phyloP scores from a whole-genome alignment of 2,329 filamentous ascomycete species.

The Chrysosporium keratinophilum region DNA sequence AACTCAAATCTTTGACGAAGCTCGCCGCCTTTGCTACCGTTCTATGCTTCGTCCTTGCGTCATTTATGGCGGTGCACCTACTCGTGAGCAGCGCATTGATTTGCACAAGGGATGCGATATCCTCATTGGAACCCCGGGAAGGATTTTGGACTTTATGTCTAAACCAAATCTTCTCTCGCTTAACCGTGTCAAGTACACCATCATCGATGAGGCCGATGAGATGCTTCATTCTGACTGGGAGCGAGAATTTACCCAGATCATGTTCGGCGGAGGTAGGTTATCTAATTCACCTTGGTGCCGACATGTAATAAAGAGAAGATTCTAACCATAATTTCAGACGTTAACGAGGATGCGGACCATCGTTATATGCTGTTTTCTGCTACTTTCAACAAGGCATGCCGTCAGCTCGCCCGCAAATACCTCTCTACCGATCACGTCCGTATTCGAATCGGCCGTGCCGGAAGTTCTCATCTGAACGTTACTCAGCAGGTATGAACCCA shows the following conservation, averaged over 20 bases:
- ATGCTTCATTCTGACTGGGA: constrained; percentile 74
- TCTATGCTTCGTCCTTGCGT: constrained; percentile 90
- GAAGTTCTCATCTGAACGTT: constrained; percentile 73
- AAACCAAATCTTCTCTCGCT: constrained; percentile 42
- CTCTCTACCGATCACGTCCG: constrained; percentile 64
- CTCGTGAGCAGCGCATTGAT: constrained; percentile 59
- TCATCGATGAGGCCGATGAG: constrained; percentile 94
- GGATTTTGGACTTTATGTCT: constrained; percentile 73
- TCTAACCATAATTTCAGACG: constrained; percentile 39
- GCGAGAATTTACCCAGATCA: constrained; percentile 61
- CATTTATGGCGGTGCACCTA: constrained; percentile 71
- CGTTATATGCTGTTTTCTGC: constrained; percentile 80
- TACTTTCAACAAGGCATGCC: constrained; percentile 74
- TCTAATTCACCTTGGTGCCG: not conserved
- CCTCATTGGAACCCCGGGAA: constrained; percentile 77
- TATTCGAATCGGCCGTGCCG: constrained; percentile 77
- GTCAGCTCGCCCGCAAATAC: constrained; percentile 65
- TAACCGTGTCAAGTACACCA: constrained; percentile 42
- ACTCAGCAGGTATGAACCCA: constrained; percentile 49
- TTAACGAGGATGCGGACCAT: constrained; percentile 62
- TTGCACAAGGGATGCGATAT: constrained; percentile 79
- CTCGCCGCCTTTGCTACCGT: constrained; percentile 83
- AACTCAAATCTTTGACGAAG: constrained; percentile 89
- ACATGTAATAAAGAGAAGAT: not conserved
- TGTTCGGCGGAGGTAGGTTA: constrained; percentile 65